Conservation (phyloP, 176 grass and related monocot genomes). For the Hordeum marinum region DNA sequence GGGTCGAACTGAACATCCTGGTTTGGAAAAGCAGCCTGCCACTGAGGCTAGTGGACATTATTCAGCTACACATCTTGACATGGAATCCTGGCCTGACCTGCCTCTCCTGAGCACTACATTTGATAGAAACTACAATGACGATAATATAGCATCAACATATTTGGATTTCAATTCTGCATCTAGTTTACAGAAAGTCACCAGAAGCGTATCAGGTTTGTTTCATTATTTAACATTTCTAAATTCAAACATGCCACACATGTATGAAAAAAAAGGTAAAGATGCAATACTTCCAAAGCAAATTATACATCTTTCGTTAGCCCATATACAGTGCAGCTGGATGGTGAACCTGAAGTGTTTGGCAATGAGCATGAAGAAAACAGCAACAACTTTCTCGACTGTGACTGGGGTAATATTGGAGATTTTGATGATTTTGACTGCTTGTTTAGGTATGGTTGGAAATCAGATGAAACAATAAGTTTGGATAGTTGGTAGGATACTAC, state of each 20-base stretch:
- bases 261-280: conserved; percentile 5
- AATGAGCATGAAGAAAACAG: conserved; percentile 61
- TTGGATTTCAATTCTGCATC: conserved; percentile 62
- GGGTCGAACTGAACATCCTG: conserved; percentile 41
- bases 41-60: conserved; percentile 40
- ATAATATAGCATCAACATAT: conserved; percentile 50
- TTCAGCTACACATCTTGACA: conserved; percentile 50
- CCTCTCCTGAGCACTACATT: conserved; percentile 66
- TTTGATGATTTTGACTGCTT: conserved; percentile 88
- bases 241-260: not conserved
- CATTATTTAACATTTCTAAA: not conserved
- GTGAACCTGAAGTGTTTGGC: conserved; percentile 44
- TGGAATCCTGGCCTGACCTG: conserved; percentile 83
- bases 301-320: conserved; percentile 28
- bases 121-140: conserved; percentile 53
- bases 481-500: not conserved
- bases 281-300: conserved; percentile 4
- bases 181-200: conserved; percentile 51
- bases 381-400: conserved; percentile 67
- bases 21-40: conserved; percentile 48
- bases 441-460: conserved; percentile 62
- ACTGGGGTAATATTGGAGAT: conserved; percentile 84
- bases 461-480: not conserved
- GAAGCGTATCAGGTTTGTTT: conserved; percentile 34
- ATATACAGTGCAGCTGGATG: conserved; percentile 70